phyloP scores from a whole-genome alignment of 768 basidiomycete species.

The Pleurotus salmoneostramineus region DNA sequence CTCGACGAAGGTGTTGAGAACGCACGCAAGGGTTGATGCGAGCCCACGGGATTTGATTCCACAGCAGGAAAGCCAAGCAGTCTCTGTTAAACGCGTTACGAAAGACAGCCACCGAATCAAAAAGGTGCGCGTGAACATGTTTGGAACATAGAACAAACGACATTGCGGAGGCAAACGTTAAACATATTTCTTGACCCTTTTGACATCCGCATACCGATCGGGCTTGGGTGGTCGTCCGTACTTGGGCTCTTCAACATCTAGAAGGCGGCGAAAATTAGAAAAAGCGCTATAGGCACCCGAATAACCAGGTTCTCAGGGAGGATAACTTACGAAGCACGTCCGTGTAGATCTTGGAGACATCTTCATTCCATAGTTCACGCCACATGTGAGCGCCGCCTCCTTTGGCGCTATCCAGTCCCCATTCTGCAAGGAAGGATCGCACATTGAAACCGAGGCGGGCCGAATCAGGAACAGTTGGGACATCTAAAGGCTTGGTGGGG shows the following conservation, averaged over 20 bases:
- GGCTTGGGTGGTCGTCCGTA: constrained; percentile 50
- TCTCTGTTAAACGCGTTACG: neutral
- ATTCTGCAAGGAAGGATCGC: constrained; percentile 53
- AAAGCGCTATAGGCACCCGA: constrained; percentile 3
- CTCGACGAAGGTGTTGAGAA: neutral
- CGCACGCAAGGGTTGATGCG: neutral
- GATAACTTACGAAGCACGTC: constrained; percentile 60
- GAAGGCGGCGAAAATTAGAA: constrained; percentile 11
- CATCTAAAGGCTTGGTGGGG: constrained; percentile 33
- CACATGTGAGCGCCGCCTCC: constrained; percentile 85
- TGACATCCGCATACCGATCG: constrained; percentile 54
- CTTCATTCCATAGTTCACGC: constrained; percentile 70
- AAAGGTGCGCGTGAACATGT: neutral
- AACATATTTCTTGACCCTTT: constrained; percentile 45
- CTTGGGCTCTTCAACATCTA: constrained; percentile 46
- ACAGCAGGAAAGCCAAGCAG: neutral
- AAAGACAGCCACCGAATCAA: constrained; percentile 4
- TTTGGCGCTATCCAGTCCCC: constrained; percentile 45
- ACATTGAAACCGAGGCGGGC: constrained; percentile 63
- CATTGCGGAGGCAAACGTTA: constrained; percentile 15
- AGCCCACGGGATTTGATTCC: neutral
- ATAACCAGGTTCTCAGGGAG: constrained; percentile 2
- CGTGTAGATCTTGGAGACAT: constrained; percentile 60
- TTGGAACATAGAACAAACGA: neutral
- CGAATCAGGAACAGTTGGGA: constrained; percentile 40